Base-by-base conservation (phyloP, 2,329 filamentous ascomycete species). In the Furcasterigmium sp. region DNA sequence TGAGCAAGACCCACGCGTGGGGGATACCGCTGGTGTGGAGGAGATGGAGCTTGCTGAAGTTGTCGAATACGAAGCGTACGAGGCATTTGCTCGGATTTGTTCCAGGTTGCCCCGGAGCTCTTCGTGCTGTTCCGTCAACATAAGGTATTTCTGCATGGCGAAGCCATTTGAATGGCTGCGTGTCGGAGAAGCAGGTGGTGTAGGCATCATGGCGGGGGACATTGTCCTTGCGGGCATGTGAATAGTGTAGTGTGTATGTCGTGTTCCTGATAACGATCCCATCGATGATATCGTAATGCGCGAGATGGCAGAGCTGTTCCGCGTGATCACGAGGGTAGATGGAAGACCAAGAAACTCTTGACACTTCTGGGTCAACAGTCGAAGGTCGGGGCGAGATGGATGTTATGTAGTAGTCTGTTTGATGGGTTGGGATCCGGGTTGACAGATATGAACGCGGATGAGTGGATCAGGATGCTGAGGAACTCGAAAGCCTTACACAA, bases 11-110 rank as follows among this genome's bases (percentile, higher is more conserved):
- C 73, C 59, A 67, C 83, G 58, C 61, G 77, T 69, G 56, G 73
- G 76, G 57, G 83, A 83, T 56, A 76, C 73, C 58, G 80, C 64
- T 61, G 80, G 70, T 58, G 82, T 72, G 3, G 68, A 68, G 38
- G 62, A 52, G 10, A 64, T 61, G 13, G 60, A 56, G 32, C 53
- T 56, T 42, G 52, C 61, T 46, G 64, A 61, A 1, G 58, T 53
- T 7, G 55, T 48, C 11, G 34, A 36, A 7, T n/a, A 13, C 14
- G 29, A n/a, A 15, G 32, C n/a, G 15, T 35, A 35, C 5, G 46
- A 50, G 20, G 60, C 64, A 38, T 64, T 68, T 15, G 64, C 69
- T 34, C 69, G 71, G 41, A 79, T 70, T 46, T 71, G 67, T 50
- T 76, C 65, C 46, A 80, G 70, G 47, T 73, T 71, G 51, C 63